Evolutionary conservation across 2,329 filamentous ascomycete species (phyloP), one percentile per base, ranked within the genome.

Genomic region (Xylariaceae sp.): DNA sequence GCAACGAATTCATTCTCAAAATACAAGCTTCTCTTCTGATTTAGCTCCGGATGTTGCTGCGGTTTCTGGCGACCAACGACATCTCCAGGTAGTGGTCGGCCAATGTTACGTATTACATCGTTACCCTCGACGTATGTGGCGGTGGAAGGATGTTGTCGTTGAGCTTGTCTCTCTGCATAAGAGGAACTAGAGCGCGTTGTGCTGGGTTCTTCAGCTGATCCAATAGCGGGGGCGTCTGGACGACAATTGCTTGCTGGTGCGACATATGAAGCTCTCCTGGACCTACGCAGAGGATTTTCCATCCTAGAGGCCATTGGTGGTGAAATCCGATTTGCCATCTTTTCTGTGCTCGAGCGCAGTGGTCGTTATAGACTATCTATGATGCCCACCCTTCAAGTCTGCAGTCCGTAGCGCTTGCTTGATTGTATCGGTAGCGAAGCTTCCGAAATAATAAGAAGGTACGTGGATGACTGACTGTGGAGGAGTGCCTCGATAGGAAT

Each of bases 1-100:
- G 56, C 58, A 20, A 64, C 63, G 48, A 76, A 74, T 14, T 67
- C 65, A 40, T 68, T 68, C 40, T 77, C 72, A 45, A 74, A 76
- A 42, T 71, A 74, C 22, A 65, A 65, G 55, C 68, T 74, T 51
- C 63, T 64, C 49, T 64, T 63, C 53, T 60, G 66, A 21, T 58
- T 58, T 32, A 69, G 47, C 3, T 65, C 64, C 2, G 58, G 59
- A 36, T 62, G 59, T 5, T 61, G 48, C 42, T 61, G 62, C 17
- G 64, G 54, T 48, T 61, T 67, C 38, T 61, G 56, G 29, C 53
- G 56, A 21, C 55, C 59, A 23, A 58, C 40, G 5, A 59, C 54
- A 36, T 73, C 69, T 14, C 69, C 70, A 0, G 70, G 69, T 8
- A 62, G 64, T 3, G 65, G 56, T 1, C 67, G 66, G 42, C 68